Conservation (phyloP, 1,284 basidiomycete species). For the Malassezia restricta region DNA sequence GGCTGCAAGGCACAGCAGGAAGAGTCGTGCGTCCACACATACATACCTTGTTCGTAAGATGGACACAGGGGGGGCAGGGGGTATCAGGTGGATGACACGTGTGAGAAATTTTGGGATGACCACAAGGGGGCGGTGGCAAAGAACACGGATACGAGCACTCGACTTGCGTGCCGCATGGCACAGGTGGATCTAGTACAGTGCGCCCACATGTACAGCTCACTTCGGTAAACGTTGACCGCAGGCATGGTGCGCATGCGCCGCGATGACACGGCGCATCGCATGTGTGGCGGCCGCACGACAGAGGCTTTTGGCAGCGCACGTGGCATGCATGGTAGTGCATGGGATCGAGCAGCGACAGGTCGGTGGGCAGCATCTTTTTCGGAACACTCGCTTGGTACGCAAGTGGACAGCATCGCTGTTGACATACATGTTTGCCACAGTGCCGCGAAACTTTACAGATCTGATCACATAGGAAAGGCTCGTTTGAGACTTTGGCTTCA, state of each 20-base stretch:
- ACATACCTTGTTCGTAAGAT: slow-evolving; percentile 34
- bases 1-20: slow-evolving; percentile 39
- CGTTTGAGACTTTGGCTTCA: slow-evolving; percentile 22
- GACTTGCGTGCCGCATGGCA: slow-evolving; percentile 38
- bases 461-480: slow-evolving; percentile 29
- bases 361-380: slow-evolving; percentile 23
- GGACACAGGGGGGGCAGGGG: slow-evolving; percentile 42
- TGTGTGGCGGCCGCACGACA: slow-evolving; percentile 34
- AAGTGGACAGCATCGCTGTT: slow-evolving; percentile 36
- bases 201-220: slow-evolving; percentile 39
- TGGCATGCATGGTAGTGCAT: slow-evolving; percentile 37
- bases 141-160: slow-evolving; percentile 40
- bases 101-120: slow-evolving; percentile 41
- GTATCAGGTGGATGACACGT: slow-evolving; percentile 37
- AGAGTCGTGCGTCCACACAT: slow-evolving; percentile 38
- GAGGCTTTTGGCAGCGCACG: slow-evolving; percentile 28
- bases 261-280: slow-evolving; percentile 41
- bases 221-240: slow-evolving; percentile 42
- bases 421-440: slow-evolving; percentile 38
- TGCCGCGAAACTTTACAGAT: slow-evolving; percentile 34
- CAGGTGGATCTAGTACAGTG: slow-evolving; percentile 42
- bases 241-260: slow-evolving; percentile 39
- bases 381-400: slow-evolving; percentile 33
- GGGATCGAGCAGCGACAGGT: slow-evolving; percentile 31
- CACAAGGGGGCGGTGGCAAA: slow-evolving; percentile 33